A percentile compares a stretch with the other conserved stretches of the same genome.
These are phyloP conservation scores for Chondrostereum purpureum DNA, from an alignment of 1,284 basidiomycete species.

Conservation along the genomic window DNA sequence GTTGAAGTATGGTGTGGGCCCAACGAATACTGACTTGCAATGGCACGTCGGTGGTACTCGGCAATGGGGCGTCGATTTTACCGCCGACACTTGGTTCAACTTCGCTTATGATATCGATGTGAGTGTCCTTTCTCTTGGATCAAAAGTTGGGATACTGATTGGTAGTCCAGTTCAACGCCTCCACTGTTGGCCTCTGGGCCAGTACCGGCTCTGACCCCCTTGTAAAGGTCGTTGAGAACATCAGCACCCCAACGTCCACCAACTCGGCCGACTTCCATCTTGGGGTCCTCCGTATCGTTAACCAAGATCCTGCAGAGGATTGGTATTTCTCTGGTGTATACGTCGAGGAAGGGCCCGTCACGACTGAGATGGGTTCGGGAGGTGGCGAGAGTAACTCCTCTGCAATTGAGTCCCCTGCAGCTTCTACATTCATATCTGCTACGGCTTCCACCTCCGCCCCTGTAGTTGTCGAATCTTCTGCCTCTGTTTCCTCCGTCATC, in stretches of 20 bases:
- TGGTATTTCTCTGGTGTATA: constrained; percentile 59
- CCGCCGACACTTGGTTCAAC: constrained; percentile 55
- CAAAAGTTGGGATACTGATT: constrained; percentile 2
- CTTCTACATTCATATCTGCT: too few species aligned
- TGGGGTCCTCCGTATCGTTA: constrained; percentile 52
- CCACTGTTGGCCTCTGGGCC: constrained; percentile 54
- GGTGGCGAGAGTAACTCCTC: constrained; percentile 19
- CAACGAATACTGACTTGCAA: constrained; percentile 41
- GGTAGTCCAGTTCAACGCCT: constrained; percentile 37
- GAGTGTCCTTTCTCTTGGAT: constrained; percentile 15
- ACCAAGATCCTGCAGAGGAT: constrained; percentile 41
- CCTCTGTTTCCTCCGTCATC: too few species aligned
- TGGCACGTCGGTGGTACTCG: constrained; percentile 44
- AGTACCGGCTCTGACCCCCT: constrained; percentile 44
- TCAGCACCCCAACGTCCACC: constrained; percentile 46
- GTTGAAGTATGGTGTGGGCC: constrained; percentile 53
- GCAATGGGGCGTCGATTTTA: constrained; percentile 48
- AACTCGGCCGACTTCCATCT: constrained; percentile 62
- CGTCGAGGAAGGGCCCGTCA: constrained; percentile 51
- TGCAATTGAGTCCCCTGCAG: too few species aligned
- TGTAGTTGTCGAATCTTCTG: too few species aligned
- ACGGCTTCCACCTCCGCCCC: too few species aligned
- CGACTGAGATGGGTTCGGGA: constrained; percentile 40
- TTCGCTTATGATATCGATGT: constrained; percentile 59
- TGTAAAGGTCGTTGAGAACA: constrained; percentile 42